These are phyloP conservation scores for Arabidopsis suecica DNA, from an alignment of 345 rosid genomes.

Conservation along the genomic window DNA sequence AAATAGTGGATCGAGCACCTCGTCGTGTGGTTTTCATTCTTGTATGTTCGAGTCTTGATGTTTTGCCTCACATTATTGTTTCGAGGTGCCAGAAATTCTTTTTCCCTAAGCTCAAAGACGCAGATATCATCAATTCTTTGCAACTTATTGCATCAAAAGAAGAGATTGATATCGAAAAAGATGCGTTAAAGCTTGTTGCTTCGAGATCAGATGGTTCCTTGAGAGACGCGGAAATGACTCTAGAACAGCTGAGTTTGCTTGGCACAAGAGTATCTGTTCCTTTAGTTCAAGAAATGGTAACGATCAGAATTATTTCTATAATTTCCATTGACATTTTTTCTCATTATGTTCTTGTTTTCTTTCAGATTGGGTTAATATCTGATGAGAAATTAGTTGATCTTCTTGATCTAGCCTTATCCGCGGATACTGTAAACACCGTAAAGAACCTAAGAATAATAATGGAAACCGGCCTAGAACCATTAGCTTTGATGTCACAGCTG, in stretches of 20 bases:
- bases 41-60: constrained; percentile 86
- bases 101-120: constrained; percentile 92
- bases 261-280: constrained; percentile 85
- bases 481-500: constrained; percentile 97
- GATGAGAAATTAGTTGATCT: constrained; percentile 98
- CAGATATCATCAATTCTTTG: constrained; percentile 76
- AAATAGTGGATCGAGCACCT: constrained; percentile 83
- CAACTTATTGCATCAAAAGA: constrained; percentile 81
- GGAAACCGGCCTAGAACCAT: constrained; percentile 95
- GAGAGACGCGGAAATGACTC: constrained; percentile 96
- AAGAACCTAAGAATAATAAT: constrained; percentile 87
- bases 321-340: not conserved
- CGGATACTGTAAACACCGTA: constrained; percentile 96
- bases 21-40: constrained; percentile 81
- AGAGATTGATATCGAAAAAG: constrained; percentile 69
- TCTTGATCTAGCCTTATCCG: constrained; percentile 98
- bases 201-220: constrained; percentile 97
- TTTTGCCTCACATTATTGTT: constrained; percentile 86
- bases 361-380: constrained; percentile 91
- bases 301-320: constrained; percentile 15
- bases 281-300: constrained; percentile 95
- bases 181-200: constrained; percentile 89
- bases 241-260: constrained; percentile 88
- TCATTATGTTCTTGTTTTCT: constrained; percentile 29
- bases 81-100: constrained; percentile 98